Conservation (phyloP, 208 protist genomes). For the Trypanosoma theileri region DNA sequence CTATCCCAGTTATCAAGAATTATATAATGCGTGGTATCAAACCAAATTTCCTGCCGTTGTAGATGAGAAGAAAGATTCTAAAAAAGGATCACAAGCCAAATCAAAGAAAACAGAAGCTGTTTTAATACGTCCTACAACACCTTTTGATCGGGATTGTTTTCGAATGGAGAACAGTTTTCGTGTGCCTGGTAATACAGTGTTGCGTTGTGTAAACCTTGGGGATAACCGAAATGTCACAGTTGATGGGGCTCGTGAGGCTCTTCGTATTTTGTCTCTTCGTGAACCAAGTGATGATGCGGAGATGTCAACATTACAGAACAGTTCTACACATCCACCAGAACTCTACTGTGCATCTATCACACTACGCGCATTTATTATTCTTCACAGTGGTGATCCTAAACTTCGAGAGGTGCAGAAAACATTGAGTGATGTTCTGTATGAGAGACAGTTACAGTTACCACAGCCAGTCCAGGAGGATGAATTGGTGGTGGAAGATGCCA, state of each 20-base stretch:
- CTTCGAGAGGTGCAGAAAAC: conserved; percentile 49
- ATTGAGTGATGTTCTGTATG: conserved; percentile 40
- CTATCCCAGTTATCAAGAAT: conserved; percentile 72
- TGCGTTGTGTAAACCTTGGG: conserved; percentile 79
- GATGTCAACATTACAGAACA: conserved; percentile 49
- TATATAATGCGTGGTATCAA: conserved; percentile 61
- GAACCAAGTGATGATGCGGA: conserved; percentile 61
- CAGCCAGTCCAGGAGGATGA: conserved; percentile 7
- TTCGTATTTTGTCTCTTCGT: conserved; percentile 60
- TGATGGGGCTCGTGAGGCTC: conserved; percentile 56
- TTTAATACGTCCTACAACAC: conserved; percentile 39
- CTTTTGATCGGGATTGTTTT: conserved; percentile 82
- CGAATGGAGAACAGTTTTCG: conserved; percentile 51
- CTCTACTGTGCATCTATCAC: conserved; percentile 68
- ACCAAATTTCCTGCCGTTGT: conserved; percentile 6
- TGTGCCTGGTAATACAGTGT: conserved; percentile 81
- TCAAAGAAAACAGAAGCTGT: conserved; percentile 25
- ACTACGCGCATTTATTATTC: conserved; percentile 52
- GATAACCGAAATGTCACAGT: conserved; percentile 69
- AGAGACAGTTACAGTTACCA: conserved; percentile 19
- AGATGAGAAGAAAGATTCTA: conserved; percentile 32
- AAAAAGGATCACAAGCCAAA: conserved; percentile 29
- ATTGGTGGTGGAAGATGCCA: conserved; percentile 5
- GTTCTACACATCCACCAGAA: conserved; percentile 45
- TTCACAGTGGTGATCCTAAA: conserved; percentile 15